Conservation (phyloP, 257 asterid genomes). For the Misopates orontium region DNA sequence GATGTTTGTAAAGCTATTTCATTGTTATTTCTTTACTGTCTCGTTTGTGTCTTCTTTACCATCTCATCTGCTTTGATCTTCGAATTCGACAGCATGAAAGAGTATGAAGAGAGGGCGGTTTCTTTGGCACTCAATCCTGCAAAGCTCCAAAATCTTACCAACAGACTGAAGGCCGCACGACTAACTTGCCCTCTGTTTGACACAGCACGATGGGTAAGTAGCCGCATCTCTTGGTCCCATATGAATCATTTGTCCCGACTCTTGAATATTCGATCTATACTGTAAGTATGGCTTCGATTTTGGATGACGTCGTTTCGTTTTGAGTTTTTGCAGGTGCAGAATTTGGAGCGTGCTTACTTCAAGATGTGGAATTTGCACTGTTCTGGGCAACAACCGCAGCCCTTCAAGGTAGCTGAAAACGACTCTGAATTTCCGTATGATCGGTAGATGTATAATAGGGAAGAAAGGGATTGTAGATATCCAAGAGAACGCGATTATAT, state of each 20-base stretch:
- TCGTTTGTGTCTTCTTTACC: background rate
- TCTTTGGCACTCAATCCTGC: slow-evolving; percentile 67
- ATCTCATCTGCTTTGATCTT: slow-evolving; percentile 16
- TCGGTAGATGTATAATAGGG: slow-evolving; percentile 32
- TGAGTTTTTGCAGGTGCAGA: slow-evolving; percentile 58
- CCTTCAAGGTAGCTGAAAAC: slow-evolving; percentile 77
- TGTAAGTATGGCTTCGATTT: too few relatives aligned
- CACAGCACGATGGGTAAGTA: slow-evolving; percentile 89
- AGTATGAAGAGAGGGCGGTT: slow-evolving; percentile 93
- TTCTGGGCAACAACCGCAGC: slow-evolving; percentile 83
- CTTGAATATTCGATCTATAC: too few relatives aligned
- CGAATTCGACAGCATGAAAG: slow-evolving; percentile 64
- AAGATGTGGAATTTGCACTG: slow-evolving; percentile 94
- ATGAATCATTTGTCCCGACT: too few relatives aligned
- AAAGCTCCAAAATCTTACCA: slow-evolving; percentile 81
- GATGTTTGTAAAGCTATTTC: too few relatives aligned
- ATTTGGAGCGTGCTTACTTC: slow-evolving; percentile 88
- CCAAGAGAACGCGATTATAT: too few relatives aligned
- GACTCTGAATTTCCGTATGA: slow-evolving; percentile 67
- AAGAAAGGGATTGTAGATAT: too few relatives aligned
- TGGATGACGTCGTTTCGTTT: too few relatives aligned
- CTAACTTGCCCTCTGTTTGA: slow-evolving; percentile 89
- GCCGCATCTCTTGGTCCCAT: background rate
- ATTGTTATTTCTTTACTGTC: too few relatives aligned
- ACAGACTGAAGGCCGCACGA: slow-evolving; percentile 79